Base-by-base conservation (phyloP, 192 early-diverging fungal genomes). In the Linnemannia elongata region DNA sequence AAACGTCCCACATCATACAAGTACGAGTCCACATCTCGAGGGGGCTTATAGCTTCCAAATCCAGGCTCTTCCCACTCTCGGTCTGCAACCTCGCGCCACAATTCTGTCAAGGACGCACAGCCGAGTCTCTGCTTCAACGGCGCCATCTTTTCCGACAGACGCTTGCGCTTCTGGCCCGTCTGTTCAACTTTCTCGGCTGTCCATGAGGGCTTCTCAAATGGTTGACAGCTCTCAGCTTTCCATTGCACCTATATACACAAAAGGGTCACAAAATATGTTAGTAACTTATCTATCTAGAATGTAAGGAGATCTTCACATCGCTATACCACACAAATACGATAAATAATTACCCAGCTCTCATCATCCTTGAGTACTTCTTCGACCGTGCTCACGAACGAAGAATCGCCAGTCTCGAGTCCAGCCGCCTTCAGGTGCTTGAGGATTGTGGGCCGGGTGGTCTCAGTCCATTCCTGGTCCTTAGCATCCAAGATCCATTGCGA, bases 221-320 rank as follows among this genome's bases (percentile, higher is more conserved):
- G 79, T 55, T 90, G 90, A 87, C 97, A 98, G 13, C 91, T 93
- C 70, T 92, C 93, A 60, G 93, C 89, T 78, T 98, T 98, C 97
- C 97, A 97, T 80, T 91, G 90, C 27, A 93, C 91, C 94, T 94
- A 77, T 60, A 57, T 6, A 72, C 24, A 75, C 2, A 55, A n/a
- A 49, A 49, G 47, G 5, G 71, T 49, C 45, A 33, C 0, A 18
- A 66, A 39, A 57, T 41, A n/a, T 9, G 47, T 72, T 72, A 42
- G 30, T 33, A 5, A 1, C 36, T 22, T 4, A 20, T 71, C 35
- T 3, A 55, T 24, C 30, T 18, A 30, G 1, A 27, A 17, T 8
- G 13, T 47, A 45, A 30, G 13, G 35, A 52, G 36, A 69, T 30
- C 1, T 27, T 6, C 27, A 27, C 8, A 24, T 22, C 3, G 15